Percentiles rank a stretch among this genome's conserved stretches.
Evolutionary conservation across 805 yeast species (phyloP).

Genomic region (Saturnispora bothae): DNA sequence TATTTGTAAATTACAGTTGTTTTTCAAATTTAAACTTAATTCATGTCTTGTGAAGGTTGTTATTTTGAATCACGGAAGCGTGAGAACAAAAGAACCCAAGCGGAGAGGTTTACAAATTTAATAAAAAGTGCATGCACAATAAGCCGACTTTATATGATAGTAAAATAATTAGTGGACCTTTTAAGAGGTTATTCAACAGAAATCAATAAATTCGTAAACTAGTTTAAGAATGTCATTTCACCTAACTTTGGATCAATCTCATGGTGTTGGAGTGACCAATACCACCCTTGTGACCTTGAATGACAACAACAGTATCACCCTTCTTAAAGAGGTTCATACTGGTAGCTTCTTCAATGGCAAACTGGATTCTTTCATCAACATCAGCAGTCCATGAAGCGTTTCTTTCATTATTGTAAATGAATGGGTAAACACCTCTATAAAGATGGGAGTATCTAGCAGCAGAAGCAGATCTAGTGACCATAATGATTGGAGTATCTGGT

Average conservation of each 20-base stretch:
- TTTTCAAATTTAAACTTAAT: too few relatives aligned
- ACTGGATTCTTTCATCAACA: constrained; percentile 87
- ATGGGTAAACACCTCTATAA: constrained; percentile 98
- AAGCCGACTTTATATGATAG: too few relatives aligned
- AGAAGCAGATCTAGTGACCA: constrained; percentile 92
- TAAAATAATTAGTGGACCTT: too few relatives aligned
- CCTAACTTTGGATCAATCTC: constrained; percentile 42
- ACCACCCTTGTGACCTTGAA: constrained; percentile 99
- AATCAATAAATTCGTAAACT: neutral
- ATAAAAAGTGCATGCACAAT: too few relatives aligned
- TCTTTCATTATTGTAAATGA: constrained; percentile 59
- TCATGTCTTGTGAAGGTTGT: too few relatives aligned
- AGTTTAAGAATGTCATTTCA: neutral
- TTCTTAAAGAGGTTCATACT: constrained; percentile 73
- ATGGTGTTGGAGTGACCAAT: constrained; percentile 98
- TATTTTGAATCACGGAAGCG: too few relatives aligned
- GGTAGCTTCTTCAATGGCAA: constrained; percentile 86
- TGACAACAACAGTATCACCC: constrained; percentile 86
- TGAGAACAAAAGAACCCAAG: too few relatives aligned
- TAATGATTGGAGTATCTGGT: constrained; percentile 93
- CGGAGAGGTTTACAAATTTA: too few relatives aligned
- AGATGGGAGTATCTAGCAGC: constrained; percentile 94
- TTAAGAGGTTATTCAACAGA: too few relatives aligned
- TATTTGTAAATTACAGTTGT: too few relatives aligned
- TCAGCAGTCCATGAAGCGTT: constrained; percentile 89